These are phyloP conservation scores for Hibiscus tridactylites DNA, from an alignment of 345 rosid species.

Conservation along the genomic window DNA sequence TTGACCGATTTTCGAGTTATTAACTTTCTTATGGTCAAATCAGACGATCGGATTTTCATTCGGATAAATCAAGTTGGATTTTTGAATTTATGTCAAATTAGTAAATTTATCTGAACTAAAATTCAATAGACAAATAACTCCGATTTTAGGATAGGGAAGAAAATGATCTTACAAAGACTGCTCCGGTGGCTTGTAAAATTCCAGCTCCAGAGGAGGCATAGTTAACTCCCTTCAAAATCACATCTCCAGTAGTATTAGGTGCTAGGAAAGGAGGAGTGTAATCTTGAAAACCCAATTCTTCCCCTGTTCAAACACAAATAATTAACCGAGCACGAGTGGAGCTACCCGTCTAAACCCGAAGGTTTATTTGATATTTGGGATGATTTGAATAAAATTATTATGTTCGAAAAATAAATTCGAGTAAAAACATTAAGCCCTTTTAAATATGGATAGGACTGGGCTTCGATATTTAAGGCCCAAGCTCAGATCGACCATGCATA, in stretches of 20 bases:
- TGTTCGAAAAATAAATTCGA: too few relatives aligned
- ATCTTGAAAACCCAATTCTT: background rate
- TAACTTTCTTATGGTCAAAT: too few relatives aligned
- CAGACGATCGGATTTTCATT: too few relatives aligned
- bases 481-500: too few relatives aligned
- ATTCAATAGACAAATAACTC: background rate
- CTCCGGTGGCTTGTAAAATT: background rate
- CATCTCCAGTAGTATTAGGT: slow-evolving; percentile 6
- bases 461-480: too few relatives aligned
- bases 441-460: too few relatives aligned
- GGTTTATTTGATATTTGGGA: background rate
- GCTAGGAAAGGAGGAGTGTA: slow-evolving; percentile 13
- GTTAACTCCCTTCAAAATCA: slow-evolving; percentile 9
- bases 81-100: too few relatives aligned
- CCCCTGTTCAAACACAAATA: background rate
- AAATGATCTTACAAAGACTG: background rate
- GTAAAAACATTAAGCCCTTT: too few relatives aligned
- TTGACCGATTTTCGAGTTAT: too few relatives aligned
- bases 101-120: too few relatives aligned
- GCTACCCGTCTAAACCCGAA: background rate
- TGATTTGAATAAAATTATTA: background rate
- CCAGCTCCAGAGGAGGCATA: slow-evolving; percentile 14
- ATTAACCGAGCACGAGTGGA: background rate
- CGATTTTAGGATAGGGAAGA: too few relatives aligned
- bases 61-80: too few relatives aligned